A percentile compares a stretch with the other conserved stretches of the same genome.
Evolutionary conservation across 176 grass and related monocot genomes (phyloP).

Genomic region (bread wheat (Triticum aestivum)): DNA sequence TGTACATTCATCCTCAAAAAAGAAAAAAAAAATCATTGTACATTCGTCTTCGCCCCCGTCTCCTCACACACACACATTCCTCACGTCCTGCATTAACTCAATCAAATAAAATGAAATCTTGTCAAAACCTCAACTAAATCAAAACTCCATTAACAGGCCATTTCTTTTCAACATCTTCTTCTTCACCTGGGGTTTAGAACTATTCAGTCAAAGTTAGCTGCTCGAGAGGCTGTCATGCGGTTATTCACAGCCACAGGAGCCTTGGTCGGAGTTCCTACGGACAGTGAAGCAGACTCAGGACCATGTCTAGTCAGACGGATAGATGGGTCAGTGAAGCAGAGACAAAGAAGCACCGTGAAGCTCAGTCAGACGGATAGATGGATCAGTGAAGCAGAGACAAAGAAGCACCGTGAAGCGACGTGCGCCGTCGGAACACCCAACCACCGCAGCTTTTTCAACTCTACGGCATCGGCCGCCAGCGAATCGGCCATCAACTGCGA

Average conservation of each 20-base stretch:
- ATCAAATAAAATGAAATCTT: too few relatives aligned
- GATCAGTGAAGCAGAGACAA: neutral
- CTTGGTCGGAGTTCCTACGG: neutral
- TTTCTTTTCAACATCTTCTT: neutral
- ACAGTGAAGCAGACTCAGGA: neutral
- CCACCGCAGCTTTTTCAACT: neutral
- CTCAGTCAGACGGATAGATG: neutral
- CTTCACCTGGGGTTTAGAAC: neutral
- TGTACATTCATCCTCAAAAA: too few relatives aligned
- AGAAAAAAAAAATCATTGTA: too few relatives aligned
- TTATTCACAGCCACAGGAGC: neutral
- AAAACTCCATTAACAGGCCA: neutral
- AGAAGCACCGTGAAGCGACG: neutral
- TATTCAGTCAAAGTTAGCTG: neutral
- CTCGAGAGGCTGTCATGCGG: neutral
- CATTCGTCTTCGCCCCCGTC: too few relatives aligned
- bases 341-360: neutral
- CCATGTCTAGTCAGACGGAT: neutral
- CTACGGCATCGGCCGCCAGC: neutral
- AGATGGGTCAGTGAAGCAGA: neutral
- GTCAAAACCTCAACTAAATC: too few relatives aligned
- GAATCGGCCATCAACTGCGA: neutral
- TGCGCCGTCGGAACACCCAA: neutral
- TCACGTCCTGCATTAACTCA: too few relatives aligned
- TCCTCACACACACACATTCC: too few relatives aligned